Evolutionary conservation across 2,329 filamentous ascomycete genomes (phyloP).

Genomic region (Atkinsonella texensis): DNA sequence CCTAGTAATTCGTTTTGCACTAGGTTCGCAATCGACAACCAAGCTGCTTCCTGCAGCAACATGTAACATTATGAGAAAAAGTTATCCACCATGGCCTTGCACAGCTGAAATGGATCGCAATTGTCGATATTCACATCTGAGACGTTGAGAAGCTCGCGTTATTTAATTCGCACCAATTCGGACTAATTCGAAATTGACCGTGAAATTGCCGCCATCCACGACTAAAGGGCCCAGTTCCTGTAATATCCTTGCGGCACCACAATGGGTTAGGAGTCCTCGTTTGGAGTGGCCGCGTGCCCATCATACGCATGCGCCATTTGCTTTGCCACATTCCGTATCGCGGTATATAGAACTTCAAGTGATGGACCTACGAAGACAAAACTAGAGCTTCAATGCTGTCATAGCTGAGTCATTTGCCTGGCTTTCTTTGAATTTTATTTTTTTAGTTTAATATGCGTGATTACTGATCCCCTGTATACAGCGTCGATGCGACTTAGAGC

Average conservation of each 20-base stretch:
- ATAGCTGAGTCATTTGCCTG: constrained; percentile 5
- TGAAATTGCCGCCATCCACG: constrained; percentile 20
- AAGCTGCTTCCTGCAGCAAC: constrained; percentile 17
- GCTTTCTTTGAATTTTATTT: not conserved
- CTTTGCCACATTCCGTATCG: not conserved
- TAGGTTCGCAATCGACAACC: constrained; percentile 21
- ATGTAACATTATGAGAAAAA: constrained; percentile 16
- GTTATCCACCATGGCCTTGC: constrained; percentile 15
- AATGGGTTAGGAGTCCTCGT: not conserved
- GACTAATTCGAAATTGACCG: constrained; percentile 18
- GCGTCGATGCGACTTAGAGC: too few relatives aligned
- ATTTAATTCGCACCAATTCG: constrained; percentile 6
- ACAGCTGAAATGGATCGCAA: constrained; percentile 15
- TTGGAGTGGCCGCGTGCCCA: not conserved
- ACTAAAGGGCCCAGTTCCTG: constrained; percentile 17
- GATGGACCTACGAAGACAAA: not conserved
- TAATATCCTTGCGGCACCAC: constrained; percentile 18
- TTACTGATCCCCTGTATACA: not conserved
- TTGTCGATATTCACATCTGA: constrained; percentile 14
- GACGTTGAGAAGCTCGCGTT: constrained; percentile 5
- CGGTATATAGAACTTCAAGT: not conserved
- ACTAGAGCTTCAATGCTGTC: not conserved
- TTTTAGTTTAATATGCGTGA: not conserved
- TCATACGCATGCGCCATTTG: not conserved
- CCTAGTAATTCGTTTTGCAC: constrained; percentile 22